These are phyloP conservation scores for Comarum palustre DNA, from an alignment of 306 rosid genomes.

Conservation along the genomic window DNA sequence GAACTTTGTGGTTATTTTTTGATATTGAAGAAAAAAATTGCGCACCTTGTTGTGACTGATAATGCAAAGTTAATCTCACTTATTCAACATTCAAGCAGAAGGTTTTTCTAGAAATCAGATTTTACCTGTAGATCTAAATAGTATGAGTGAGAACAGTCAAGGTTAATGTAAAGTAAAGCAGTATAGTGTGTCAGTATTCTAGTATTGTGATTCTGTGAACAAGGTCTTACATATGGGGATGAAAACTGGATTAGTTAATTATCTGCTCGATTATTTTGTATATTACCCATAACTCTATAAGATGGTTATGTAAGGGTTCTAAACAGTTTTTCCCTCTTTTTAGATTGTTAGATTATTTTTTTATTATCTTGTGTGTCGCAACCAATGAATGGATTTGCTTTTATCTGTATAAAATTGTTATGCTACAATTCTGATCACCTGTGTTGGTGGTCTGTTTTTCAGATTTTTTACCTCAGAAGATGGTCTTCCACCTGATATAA, in stretches of 20 bases:
- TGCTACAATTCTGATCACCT: conserved; percentile 22
- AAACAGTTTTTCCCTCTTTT: not conserved
- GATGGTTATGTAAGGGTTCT: not conserved
- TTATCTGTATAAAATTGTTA: not conserved
- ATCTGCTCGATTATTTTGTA: not conserved
- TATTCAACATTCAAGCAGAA: not conserved
- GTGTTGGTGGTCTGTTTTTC: conserved; percentile 21
- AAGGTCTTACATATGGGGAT: not conserved
- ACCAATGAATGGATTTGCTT: not conserved
- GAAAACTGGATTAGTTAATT: not conserved
- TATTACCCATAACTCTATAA: not conserved
- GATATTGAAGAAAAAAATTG: not conserved
- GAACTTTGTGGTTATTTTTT: not conserved
- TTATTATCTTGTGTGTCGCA: not conserved
- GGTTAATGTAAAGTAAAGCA: not conserved
- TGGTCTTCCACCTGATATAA: conserved; percentile 9
- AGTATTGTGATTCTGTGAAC: not conserved
- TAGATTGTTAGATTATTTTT: not conserved
- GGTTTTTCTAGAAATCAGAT: not conserved
- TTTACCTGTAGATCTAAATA: not conserved
- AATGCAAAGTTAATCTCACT: not conserved
- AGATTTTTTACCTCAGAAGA: conserved; percentile 20
- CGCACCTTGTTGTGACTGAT: not conserved
- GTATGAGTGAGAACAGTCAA: not conserved
- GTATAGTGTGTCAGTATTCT: not conserved